phyloP scores from a whole-genome alignment of 2,329 filamentous ascomycete species.

The Esteya vermicola region DNA sequence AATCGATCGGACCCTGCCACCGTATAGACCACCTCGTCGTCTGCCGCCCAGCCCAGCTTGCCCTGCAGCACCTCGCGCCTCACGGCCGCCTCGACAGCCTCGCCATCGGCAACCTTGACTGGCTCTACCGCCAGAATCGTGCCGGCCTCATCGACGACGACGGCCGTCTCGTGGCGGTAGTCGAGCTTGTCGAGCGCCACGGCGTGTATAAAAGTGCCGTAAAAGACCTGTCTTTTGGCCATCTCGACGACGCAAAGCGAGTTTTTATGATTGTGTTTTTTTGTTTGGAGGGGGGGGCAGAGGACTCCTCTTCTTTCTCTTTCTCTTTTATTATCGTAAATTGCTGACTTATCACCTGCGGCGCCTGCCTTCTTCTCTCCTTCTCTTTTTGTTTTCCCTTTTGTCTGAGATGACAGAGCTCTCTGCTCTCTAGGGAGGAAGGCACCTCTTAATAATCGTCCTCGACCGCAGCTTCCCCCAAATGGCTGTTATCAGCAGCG shows the following conservation, averaged over 20 bases:
- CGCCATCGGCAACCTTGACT: constrained; percentile 3
- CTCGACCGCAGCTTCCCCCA: too few species aligned
- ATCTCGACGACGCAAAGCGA: not conserved
- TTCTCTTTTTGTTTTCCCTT: too few species aligned
- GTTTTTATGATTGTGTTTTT: not conserved
- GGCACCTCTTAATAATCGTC: too few species aligned
- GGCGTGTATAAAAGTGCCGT: constrained; percentile 42
- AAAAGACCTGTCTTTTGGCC: constrained; percentile 29
- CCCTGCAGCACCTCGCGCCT: constrained; percentile 18
- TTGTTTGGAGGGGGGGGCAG: not conserved
- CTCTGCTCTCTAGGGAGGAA: too few species aligned
- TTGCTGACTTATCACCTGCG: too few species aligned
- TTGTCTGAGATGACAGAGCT: too few species aligned
- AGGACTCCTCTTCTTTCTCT: too few species aligned
- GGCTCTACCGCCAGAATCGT: constrained; percentile 34
- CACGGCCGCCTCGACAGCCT: constrained; percentile 13
- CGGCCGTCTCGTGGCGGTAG: constrained; percentile 33
- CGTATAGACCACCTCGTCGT: constrained; percentile 25
- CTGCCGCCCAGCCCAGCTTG: constrained; percentile 30
- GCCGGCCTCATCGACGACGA: constrained; percentile 35
- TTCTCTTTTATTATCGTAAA: too few species aligned
- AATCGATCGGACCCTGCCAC: constrained; percentile 41
- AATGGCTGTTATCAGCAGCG: too few species aligned
- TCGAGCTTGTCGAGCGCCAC: constrained; percentile 31
- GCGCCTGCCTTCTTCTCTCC: too few species aligned